Conservation (phyloP, 139 green algal genomes). For the Tetratostichococcus sp. region DNA sequence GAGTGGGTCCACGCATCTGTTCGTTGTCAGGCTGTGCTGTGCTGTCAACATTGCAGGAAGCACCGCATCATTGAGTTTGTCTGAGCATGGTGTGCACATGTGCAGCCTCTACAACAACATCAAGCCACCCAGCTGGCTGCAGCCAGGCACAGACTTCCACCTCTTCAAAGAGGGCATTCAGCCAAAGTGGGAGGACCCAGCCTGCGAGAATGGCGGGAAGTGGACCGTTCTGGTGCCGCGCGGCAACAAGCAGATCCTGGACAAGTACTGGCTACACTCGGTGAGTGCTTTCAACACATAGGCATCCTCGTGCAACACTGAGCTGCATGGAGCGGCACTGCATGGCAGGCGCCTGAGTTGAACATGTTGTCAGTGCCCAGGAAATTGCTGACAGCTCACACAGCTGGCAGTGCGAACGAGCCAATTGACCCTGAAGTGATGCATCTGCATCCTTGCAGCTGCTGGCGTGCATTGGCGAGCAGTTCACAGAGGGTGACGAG, state of each 20-base stretch:
- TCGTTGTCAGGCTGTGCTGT: background rate
- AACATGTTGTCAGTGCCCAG: too few species aligned
- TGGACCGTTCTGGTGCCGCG: slow-evolving; percentile 82
- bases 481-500: slow-evolving; percentile 94
- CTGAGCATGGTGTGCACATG: background rate
- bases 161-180: slow-evolving; percentile 96
- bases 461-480: slow-evolving; percentile 96
- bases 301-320: too few species aligned
- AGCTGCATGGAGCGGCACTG: too few species aligned
- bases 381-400: too few species aligned
- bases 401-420: too few species aligned
- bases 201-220: slow-evolving; percentile 80
- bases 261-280: slow-evolving; percentile 91
- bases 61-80: background rate
- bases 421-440: too few species aligned
- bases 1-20: slow-evolving; percentile 21
- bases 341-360: too few species aligned
- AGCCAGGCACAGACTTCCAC: slow-evolving; percentile 83
- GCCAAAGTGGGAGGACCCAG: slow-evolving; percentile 98
- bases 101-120: slow-evolving; percentile 99
- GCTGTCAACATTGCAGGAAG: background rate
- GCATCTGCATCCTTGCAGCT: slow-evolving; percentile 47
- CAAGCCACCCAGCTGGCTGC: slow-evolving; percentile 81
- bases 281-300: too few species aligned
- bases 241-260: slow-evolving; percentile 63